phyloP scores from a whole-genome alignment of 768 basidiomycete species.

The Dacryopinax primogenitus region DNA sequence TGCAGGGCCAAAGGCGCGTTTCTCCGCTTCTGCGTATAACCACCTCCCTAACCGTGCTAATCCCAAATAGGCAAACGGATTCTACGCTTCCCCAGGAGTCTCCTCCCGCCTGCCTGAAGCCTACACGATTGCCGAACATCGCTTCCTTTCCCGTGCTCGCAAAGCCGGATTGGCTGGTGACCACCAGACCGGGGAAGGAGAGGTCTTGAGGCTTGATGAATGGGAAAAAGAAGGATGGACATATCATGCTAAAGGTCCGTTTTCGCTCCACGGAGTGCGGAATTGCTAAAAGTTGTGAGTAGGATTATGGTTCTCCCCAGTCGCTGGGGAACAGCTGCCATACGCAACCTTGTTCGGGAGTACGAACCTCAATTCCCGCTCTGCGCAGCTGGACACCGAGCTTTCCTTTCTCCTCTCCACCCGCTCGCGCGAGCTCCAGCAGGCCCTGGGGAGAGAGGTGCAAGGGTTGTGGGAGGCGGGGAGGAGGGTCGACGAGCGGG shows the following conservation, averaged over 20 bases:
- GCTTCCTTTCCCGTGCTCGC: conserved; percentile 40
- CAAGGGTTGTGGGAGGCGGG: conserved; percentile 23
- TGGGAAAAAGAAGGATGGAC: conserved; percentile 90
- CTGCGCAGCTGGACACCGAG: conserved; percentile 81
- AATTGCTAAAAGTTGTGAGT: not conserved
- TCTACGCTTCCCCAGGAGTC: conserved; percentile 75
- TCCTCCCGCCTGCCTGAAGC: conserved; percentile 92
- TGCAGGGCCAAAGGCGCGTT: conserved; percentile 67
- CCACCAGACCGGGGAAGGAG: conserved; percentile 18
- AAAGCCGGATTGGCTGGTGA: conserved; percentile 16
- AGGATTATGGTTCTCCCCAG: not conserved
- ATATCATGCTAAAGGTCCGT: conserved; percentile 91
- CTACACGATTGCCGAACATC: conserved; percentile 76
- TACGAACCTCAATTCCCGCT: conserved; percentile 86
- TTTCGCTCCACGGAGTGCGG: not conserved
- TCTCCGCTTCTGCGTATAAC: no score
- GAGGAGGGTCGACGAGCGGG: conserved; percentile 30
- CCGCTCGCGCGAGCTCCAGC: conserved; percentile 35
- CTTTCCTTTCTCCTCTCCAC: conserved; percentile 75
- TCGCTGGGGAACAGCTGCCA: conserved; percentile 33
- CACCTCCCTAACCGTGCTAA: not conserved
- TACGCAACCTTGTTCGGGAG: conserved; percentile 80
- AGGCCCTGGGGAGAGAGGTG: conserved; percentile 26
- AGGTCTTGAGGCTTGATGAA: conserved; percentile 61
- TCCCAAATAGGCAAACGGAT: conserved; percentile 73